phyloP scores from a whole-genome alignment of 306 rosid species.

The Cyclanthera cordifolia region DNA sequence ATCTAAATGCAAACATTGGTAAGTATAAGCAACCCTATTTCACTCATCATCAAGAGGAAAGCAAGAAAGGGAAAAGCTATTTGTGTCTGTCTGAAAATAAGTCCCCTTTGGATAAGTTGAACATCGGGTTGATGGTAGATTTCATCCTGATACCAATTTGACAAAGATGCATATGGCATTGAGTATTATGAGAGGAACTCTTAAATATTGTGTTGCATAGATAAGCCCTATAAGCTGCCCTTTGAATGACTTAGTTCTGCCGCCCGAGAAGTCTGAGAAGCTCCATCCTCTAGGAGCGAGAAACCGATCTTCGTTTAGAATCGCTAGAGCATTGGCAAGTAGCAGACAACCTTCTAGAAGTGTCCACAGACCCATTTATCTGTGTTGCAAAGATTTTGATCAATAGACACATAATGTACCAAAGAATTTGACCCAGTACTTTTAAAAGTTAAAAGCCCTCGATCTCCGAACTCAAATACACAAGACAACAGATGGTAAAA shows the following conservation, averaged over 20 bases:
- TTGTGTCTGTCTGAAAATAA: too few species aligned
- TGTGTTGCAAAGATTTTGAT: constrained; percentile 21
- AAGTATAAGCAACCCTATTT: too few species aligned
- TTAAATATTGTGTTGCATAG: constrained; percentile 36
- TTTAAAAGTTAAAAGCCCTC: not conserved
- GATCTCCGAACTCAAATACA: not conserved
- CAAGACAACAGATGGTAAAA: not conserved
- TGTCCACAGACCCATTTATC: constrained; percentile 84
- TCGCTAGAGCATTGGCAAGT: constrained; percentile 69
- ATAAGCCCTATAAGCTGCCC: constrained; percentile 77
- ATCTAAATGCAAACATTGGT: constrained; percentile 21
- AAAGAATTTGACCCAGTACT: not conserved
- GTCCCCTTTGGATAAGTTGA: too few species aligned
- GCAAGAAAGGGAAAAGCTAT: too few species aligned
- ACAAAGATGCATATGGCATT: constrained; percentile 47
- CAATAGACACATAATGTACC: not conserved
- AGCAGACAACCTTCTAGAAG: constrained; percentile 68
- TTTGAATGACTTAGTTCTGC: constrained; percentile 56
- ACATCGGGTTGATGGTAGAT: constrained; percentile 26
- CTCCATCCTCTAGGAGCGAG: constrained; percentile 66
- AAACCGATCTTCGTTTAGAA: constrained; percentile 77
- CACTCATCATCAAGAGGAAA: too few species aligned
- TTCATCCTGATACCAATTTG: constrained; percentile 72
- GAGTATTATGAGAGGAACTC: constrained; percentile 69
- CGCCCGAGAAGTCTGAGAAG: constrained; percentile 54